Percentiles rank a stretch among this genome's conserved stretches.
phyloP scores from a whole-genome alignment of 139 green algal genomes.

The Picochlorum sp. region DNA sequence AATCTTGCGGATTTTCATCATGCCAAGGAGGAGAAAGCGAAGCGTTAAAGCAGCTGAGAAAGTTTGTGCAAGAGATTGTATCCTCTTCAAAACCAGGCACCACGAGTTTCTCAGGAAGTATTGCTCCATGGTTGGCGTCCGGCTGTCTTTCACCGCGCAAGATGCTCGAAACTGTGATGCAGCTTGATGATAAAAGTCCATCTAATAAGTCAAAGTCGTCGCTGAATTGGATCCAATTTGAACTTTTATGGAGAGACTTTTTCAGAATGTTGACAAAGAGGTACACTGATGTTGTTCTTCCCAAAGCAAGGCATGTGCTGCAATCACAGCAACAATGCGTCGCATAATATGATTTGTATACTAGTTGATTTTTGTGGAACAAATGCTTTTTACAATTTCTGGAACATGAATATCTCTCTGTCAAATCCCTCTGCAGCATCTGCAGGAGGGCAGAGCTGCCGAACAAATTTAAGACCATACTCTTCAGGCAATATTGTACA shows the following conservation, averaged over 20 bases:
- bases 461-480: constrained; percentile 55
- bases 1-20: background rate
- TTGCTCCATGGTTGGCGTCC: constrained; percentile 72
- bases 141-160: constrained; percentile 70
- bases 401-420: constrained; percentile 32
- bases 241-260: constrained; percentile 80
- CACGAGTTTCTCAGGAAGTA: constrained; percentile 55
- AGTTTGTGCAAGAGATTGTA: constrained; percentile 27
- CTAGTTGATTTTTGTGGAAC: background rate
- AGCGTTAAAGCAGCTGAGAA: constrained; percentile 47
- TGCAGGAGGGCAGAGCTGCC: constrained; percentile 22
- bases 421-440: constrained; percentile 29
- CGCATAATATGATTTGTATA: background rate
- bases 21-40: constrained; percentile 59
- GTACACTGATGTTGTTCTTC: constrained; percentile 20
- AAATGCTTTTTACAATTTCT: constrained; percentile 14
- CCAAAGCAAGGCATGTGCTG: background rate
- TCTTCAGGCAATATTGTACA: constrained; percentile 29
- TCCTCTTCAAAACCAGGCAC: constrained; percentile 3
- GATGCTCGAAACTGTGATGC: constrained; percentile 29
- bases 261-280: constrained; percentile 60
- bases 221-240: constrained; percentile 66
- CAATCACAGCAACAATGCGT: background rate
- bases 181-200: background rate
- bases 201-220: background rate